These are phyloP conservation scores for Maudiozyma barnettii DNA, from an alignment of 805 yeast genomes.

Conservation along the genomic window DNA sequence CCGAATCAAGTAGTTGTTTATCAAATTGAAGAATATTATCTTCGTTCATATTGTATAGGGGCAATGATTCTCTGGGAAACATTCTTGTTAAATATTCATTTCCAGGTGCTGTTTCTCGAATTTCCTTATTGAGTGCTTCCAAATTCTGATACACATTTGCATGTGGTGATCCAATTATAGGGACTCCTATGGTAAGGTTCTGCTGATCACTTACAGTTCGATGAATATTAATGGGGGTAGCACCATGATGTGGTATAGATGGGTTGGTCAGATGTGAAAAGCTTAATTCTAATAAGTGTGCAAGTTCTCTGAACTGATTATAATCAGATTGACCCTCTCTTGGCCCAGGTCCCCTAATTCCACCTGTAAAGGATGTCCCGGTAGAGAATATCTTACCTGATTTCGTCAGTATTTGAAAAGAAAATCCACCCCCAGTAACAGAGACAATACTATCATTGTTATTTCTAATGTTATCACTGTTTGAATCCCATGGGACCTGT, in stretches of 20 bases:
- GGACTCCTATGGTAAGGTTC: background rate
- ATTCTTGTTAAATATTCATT: constrained; percentile 23
- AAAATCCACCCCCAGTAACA: constrained; percentile 55
- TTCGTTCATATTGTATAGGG: constrained; percentile 8
- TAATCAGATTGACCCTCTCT: constrained; percentile 25
- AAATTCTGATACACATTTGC: constrained; percentile 21
- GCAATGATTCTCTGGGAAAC: constrained; percentile 22
- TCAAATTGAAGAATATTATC: constrained; percentile 8
- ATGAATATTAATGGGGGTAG: constrained; percentile 8
- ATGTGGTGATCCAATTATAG: constrained; percentile 17
- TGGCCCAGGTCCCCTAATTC: constrained; percentile 36
- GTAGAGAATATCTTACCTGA: constrained; percentile 48
- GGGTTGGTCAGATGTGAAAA: constrained; percentile 10
- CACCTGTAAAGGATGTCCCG: constrained; percentile 38
- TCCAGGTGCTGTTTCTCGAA: constrained; percentile 17
- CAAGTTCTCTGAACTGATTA: constrained; percentile 22
- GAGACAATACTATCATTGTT: constrained; percentile 14
- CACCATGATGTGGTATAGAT: constrained; percentile 5
- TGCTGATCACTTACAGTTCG: background rate
- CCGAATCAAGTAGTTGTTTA: constrained; percentile 13
- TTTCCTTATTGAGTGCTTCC: constrained; percentile 13
- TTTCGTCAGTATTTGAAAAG: constrained; percentile 47
- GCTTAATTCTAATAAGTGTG: constrained; percentile 7
- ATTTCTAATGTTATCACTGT: constrained; percentile 1
- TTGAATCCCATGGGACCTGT: constrained; percentile 22